These are phyloP conservation scores for Neoboletus magnificus DNA, from an alignment of 768 basidiomycete species.

Conservation along the genomic window DNA sequence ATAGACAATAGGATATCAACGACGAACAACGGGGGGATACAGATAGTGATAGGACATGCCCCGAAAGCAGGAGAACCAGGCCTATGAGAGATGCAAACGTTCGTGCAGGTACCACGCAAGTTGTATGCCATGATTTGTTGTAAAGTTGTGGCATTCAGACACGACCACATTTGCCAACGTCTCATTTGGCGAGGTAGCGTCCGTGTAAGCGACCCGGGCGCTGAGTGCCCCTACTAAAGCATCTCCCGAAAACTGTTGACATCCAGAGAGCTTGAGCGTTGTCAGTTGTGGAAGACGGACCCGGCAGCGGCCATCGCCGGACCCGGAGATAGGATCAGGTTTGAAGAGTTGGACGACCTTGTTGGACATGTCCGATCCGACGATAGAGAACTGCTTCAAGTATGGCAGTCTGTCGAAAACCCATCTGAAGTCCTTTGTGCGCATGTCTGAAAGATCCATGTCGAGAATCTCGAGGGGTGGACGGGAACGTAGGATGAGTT, in stretches of 20 bases:
- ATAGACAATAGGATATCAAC: neutral
- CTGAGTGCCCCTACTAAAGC: slow-evolving; percentile 52
- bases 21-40: neutral
- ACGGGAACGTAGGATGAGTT: slow-evolving; percentile 53
- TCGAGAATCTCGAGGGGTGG: slow-evolving; percentile 65
- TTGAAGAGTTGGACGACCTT: slow-evolving; percentile 59
- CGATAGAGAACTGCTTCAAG: slow-evolving; percentile 67
- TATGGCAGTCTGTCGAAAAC: slow-evolving; percentile 53
- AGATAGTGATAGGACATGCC: slow-evolving; percentile 7
- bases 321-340: slow-evolving; percentile 32
- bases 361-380: slow-evolving; percentile 80
- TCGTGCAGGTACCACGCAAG: slow-evolving; percentile 26
- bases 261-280: slow-evolving; percentile 54
- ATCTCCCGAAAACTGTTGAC: slow-evolving; percentile 59
- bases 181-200: slow-evolving; percentile 27
- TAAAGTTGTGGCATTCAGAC: slow-evolving; percentile 23
- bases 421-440: slow-evolving; percentile 76
- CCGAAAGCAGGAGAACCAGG: neutral
- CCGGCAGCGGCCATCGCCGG: slow-evolving; percentile 19
- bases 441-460: slow-evolving; percentile 83
- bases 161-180: slow-evolving; percentile 27
- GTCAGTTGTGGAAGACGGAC: slow-evolving; percentile 56
- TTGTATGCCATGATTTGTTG: slow-evolving; percentile 16
- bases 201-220: slow-evolving; percentile 43
- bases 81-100: slow-evolving; percentile 28